Evolutionary conservation across 2,329 filamentous ascomycete species (phyloP), one percentile per base, ranked within the genome.

Genomic region (Trichoderma oligosporum): DNA sequence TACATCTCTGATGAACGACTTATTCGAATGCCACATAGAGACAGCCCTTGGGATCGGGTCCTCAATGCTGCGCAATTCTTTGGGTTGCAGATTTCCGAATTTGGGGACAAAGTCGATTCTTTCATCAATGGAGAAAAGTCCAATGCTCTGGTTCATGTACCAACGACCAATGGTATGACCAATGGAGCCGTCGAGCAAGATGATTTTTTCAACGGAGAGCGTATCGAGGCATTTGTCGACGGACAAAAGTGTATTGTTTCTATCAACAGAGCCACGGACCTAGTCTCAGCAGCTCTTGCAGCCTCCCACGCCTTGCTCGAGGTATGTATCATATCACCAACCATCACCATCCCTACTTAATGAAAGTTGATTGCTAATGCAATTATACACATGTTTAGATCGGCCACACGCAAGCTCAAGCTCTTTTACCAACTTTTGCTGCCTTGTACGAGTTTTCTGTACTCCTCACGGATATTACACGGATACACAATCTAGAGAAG

Each of bases 31-130:
- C 73, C 73, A 2, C 65, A 66, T 4, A 64, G 70, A 36, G 73
- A 72, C n/a, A 74, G 72, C 51, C 67, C 71, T 45, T 75, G 73
- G 73, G 73, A 76, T 55, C 68, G 70, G 1, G 72, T 75, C 1
- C 63, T 76, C 27, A 71, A 69, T 36, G 68, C 70, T 14, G 73
- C 73, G 3, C 71, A 75, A 57, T 74, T 72, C 66, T 75, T 74
- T 41, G 73, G 72, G 3, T 65, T 74, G 4, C 73, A 75, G 58
- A 64, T 76, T 14, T 71, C 68, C 57, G 64, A 67, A 3, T 74
- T 75, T 16, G 71, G 70, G 6, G 61, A 62, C 22, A 68, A 67
- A 18, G 65, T 75, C 1, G 67, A 69, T 7, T n/a, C 44, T 0
- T 67, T 69, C 18, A 60, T 61, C 1, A 49, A 61, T 4, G 65